These are phyloP conservation scores for Aspergillus biplanus DNA, from an alignment of 495 filamentous ascomycete species.

Conservation along the genomic window DNA sequence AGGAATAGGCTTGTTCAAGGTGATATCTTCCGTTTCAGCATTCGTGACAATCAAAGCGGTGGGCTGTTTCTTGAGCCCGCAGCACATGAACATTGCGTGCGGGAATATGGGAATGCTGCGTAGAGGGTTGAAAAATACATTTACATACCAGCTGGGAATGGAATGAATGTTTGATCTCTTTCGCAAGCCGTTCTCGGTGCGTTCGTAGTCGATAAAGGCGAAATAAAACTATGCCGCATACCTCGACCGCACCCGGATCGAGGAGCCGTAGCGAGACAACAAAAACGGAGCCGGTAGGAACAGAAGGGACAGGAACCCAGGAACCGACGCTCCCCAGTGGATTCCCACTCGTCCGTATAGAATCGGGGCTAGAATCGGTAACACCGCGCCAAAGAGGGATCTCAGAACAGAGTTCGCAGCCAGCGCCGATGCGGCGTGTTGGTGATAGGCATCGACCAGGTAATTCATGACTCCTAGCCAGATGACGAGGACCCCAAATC, in stretches of 20 bases:
- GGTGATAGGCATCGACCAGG: slow-evolving; percentile 64
- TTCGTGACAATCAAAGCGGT: too few relatives aligned
- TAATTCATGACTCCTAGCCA: slow-evolving; percentile 56
- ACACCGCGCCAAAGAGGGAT: slow-evolving; percentile 67
- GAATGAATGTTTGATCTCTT: too few relatives aligned
- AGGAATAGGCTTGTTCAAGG: too few relatives aligned
- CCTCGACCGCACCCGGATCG: slow-evolving; percentile 45
- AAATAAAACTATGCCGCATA: neutral
- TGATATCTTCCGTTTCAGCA: too few relatives aligned
- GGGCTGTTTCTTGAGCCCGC: too few relatives aligned
- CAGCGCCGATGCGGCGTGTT: slow-evolving; percentile 64
- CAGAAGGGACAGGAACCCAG: slow-evolving; percentile 64
- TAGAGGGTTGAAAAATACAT: too few relatives aligned
- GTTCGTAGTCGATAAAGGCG: too few relatives aligned
- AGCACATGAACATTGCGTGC: too few relatives aligned
- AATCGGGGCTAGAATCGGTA: slow-evolving; percentile 67
- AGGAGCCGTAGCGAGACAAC: slow-evolving; percentile 64
- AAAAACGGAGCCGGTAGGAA: slow-evolving; percentile 70
- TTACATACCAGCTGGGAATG: too few relatives aligned
- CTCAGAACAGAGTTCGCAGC: slow-evolving; percentile 68
- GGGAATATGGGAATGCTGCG: too few relatives aligned
- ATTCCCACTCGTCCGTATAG: slow-evolving; percentile 68
- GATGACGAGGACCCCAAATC: slow-evolving; percentile 40
- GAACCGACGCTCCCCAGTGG: slow-evolving; percentile 68
- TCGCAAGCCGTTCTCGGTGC: too few relatives aligned